phyloP scores from a whole-genome alignment of 495 filamentous ascomycete species.

The Hypomontagnella monticulosa region DNA sequence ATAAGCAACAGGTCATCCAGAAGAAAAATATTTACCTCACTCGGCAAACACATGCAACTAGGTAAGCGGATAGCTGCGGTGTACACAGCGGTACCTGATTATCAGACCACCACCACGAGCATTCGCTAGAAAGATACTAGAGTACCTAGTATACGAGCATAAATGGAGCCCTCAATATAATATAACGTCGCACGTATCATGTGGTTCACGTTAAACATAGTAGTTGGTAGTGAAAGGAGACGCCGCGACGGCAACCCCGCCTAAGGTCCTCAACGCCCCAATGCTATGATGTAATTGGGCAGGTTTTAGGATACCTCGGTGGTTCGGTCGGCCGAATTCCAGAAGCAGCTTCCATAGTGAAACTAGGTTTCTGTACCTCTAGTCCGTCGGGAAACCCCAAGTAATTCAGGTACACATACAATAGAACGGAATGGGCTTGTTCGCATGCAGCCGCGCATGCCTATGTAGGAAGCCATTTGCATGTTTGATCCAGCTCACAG shows the following conservation, averaged over 20 bases:
- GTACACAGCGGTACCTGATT: conserved; percentile 10
- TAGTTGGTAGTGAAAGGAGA: conserved; percentile 12
- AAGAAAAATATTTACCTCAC: conserved; percentile 14
- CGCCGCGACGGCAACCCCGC: not conserved
- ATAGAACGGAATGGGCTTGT: too few species aligned
- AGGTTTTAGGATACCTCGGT: conserved; percentile 27
- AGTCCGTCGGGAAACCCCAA: not conserved
- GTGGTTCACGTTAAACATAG: conserved; percentile 6
- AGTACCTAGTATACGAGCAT: not conserved
- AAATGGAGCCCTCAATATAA: not conserved
- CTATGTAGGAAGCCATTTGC: too few species aligned
- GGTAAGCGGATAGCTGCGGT: conserved; percentile 18
- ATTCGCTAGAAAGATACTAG: not conserved
- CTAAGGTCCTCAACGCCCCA: not conserved
- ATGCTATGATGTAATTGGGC: conserved; percentile 41
- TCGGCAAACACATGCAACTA: conserved; percentile 22
- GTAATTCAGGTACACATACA: not conserved
- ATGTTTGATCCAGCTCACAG: too few species aligned
- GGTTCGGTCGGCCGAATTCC: conserved; percentile 39
- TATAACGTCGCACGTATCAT: conserved; percentile 18
- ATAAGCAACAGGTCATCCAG: too few species aligned
- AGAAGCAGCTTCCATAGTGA: not conserved
- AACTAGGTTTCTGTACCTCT: not conserved
- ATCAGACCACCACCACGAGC: conserved; percentile 11
- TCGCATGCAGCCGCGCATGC: too few species aligned